A percentile compares a stretch with the other conserved stretches of the same genome.
Conservation (phyloP, 1,139 yeast species). For the Candida glucosophila region DNA sequence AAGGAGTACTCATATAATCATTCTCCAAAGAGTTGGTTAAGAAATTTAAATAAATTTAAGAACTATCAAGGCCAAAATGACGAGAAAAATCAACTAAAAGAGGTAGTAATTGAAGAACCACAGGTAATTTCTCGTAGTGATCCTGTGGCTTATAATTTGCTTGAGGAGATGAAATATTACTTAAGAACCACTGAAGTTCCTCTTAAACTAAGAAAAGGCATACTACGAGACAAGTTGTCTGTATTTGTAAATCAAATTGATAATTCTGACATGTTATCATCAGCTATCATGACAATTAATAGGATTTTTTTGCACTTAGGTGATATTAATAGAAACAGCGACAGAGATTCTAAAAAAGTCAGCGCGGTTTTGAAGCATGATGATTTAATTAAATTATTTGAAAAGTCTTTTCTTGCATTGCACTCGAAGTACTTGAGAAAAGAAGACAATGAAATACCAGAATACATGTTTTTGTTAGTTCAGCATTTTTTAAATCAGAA, state of each 20-base stretch:
- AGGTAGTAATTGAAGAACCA: too few relatives aligned
- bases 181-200: slow-evolving; percentile 22
- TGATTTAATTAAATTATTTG: slow-evolving; percentile 12
- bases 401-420: slow-evolving; percentile 14
- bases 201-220: slow-evolving; percentile 9
- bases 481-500: too few relatives aligned
- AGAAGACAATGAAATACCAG: too few relatives aligned
- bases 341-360: slow-evolving; percentile 1
- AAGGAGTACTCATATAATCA: too few relatives aligned
- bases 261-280: slow-evolving; percentile 3
- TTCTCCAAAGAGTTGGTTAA: too few relatives aligned
- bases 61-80: too few relatives aligned
- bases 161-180: slow-evolving; percentile 19
- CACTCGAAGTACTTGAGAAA: too few relatives aligned
- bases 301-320: slow-evolving; percentile 13
- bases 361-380: slow-evolving; percentile 4
- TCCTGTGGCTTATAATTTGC: too few relatives aligned
- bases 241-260: slow-evolving; percentile 9
- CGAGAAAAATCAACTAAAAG: too few relatives aligned
- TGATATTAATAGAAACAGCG: slow-evolving; percentile 6
- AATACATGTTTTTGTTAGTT: too few relatives aligned
- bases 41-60: too few relatives aligned
- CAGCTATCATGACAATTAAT: slow-evolving; percentile 12
- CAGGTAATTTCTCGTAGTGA: too few relatives aligned
- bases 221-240: slow-evolving; percentile 15